Base-by-base conservation (phyloP, 805 yeast genomes). In the Danielozyma ontarioensis region DNA sequence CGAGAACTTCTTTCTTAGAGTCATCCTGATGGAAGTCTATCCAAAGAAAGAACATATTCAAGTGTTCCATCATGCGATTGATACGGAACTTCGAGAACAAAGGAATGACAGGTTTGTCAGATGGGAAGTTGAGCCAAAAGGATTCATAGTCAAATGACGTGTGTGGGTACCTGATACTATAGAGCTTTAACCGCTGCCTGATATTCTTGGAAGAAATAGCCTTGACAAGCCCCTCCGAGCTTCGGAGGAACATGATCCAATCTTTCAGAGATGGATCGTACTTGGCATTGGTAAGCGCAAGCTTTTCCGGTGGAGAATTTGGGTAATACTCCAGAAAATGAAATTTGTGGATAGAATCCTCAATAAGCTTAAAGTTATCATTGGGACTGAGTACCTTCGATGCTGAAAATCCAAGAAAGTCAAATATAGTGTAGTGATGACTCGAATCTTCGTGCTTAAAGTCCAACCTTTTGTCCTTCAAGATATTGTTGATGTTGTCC, bases 401-500 rank as follows among this genome's bases (percentile, higher is more conserved):
- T 27, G 64, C 57, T 41, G 59, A 56, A 35, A 57, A 51, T 24
- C 63, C 58, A 17, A 62, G 41, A 39, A 55, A 58, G 36, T 67
- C 72, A 43, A 64, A 59, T 3, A 64, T 58, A 38, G 59, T 62
- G 43, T 58, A 58, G 35, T 46, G 52, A 32, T 44, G 50, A 25
- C 50, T 55, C 7, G 56, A 52, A 33, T 64, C 71, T 34, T 64
- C 70, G 17, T 33, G 29, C 21, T 47, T 38, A 27, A 66, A 62
- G 13, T 56, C 37, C 11, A 83, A 54, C 19, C 82, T 57, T 0
- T 61, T 46, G 41, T 78, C 78, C 6, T 51, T 39, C 2, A 83
- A 37, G 1, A 90, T 55, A 3, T 57, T 59, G 24, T 57, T 50
- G 13, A 85, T 65, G 41, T 84, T 84, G 2, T 74, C 79, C 0